phyloP scores from a whole-genome alignment of 306 rosid genomes.

The Betula pendula region DNA sequence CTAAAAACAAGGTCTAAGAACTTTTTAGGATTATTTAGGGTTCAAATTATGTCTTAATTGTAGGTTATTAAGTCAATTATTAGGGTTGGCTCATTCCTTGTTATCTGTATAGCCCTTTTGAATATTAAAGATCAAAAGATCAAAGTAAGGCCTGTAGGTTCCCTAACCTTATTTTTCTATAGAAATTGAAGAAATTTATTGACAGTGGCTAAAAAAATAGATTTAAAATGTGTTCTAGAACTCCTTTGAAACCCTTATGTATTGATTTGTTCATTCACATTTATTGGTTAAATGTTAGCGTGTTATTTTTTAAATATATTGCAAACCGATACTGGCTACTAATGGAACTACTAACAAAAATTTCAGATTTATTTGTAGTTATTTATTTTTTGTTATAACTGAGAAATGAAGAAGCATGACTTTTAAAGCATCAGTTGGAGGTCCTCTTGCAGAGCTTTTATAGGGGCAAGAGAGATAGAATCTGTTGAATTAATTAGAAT shows the following conservation, averaged over 20 bases:
- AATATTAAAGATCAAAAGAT: neutral
- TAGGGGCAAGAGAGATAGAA: neutral
- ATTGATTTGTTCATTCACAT: neutral
- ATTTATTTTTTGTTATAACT: neutral
- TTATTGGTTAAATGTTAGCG: neutral
- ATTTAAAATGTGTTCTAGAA: neutral
- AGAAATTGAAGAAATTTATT: neutral
- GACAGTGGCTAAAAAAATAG: neutral
- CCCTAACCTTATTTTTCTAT: neutral
- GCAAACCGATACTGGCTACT: neutral
- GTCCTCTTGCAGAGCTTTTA: neutral
- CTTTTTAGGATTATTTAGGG: neutral
- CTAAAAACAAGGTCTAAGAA: neutral
- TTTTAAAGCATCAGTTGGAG: too few species aligned
- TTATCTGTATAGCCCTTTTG: constrained; percentile 1
- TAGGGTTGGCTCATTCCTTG: neutral
- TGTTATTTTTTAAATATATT: neutral
- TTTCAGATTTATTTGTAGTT: neutral
- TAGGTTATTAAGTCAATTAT: neutral
- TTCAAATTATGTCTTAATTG: neutral
- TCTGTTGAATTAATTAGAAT: too few species aligned
- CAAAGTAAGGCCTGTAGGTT: neutral
- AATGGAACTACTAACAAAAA: neutral
- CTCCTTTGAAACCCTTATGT: neutral
- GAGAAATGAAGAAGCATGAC: neutral